phyloP scores from a whole-genome alignment of 371 early-diverging fungal genomes.

The Mucor mucedo region DNA sequence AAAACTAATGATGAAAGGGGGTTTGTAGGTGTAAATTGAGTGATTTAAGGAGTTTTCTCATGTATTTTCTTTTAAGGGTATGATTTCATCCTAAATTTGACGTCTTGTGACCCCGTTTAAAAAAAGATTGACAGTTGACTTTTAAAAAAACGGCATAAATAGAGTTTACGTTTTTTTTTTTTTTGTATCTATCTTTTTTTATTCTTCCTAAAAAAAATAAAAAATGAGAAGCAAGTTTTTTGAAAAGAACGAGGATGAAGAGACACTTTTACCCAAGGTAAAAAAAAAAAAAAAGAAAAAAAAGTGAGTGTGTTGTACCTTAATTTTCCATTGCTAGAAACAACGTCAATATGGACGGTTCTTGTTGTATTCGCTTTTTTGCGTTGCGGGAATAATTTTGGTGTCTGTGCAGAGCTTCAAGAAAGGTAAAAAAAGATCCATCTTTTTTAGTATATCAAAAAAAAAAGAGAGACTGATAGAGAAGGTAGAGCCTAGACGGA shows the following conservation, averaged over 20 bases:
- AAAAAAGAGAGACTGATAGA: background rate
- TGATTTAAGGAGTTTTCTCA: no score
- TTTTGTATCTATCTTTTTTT: background rate
- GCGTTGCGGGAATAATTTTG: background rate
- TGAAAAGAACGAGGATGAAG: slow-evolving; percentile 1
- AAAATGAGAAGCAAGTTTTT: background rate
- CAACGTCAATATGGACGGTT: background rate
- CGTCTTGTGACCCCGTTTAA: background rate
- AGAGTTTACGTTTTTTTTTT: background rate
- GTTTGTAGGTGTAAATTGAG: no score
- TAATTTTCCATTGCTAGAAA: background rate
- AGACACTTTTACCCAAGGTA: slow-evolving; percentile 4
- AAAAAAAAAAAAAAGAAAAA: background rate
- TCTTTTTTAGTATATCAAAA: no score
- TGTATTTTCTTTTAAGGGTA: no score
- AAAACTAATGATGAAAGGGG: background rate
- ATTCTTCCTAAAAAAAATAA: background rate
- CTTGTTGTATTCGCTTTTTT: background rate
- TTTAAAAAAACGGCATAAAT: background rate
- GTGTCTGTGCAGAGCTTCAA: background rate
- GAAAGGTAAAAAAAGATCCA: background rate
- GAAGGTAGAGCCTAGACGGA: slow-evolving; percentile 30
- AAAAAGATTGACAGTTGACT: slow-evolving; percentile 6
- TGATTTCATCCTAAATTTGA: no score
- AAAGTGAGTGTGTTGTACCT: no score